Evolutionary conservation across 208 protist species (phyloP).

Genomic region (Angomonas deanei): DNA sequence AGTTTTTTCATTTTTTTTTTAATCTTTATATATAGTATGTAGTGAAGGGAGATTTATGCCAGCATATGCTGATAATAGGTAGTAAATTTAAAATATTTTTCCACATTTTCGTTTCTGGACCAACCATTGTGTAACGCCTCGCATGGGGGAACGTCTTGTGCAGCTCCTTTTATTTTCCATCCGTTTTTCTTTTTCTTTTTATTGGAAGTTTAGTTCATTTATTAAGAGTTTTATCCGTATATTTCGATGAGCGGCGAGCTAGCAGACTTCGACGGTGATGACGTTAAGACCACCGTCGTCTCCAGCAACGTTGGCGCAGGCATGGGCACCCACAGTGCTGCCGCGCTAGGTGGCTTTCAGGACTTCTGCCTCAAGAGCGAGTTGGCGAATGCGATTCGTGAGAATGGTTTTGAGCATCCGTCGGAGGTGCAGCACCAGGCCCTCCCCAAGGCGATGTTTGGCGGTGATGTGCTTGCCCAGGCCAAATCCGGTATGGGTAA

Average conservation of each 20-base stretch:
- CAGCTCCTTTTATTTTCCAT: slow-evolving; percentile 10
- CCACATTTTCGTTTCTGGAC: too few species aligned
- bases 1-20: slow-evolving; percentile 5
- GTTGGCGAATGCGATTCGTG: slow-evolving; percentile 95
- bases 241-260: slow-evolving; percentile 81
- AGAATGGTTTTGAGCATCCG: slow-evolving; percentile 92
- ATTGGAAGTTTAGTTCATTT: too few species aligned
- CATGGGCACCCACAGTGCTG: slow-evolving; percentile 85
- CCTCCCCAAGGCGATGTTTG: slow-evolving; percentile 98
- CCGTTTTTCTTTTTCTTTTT: slow-evolving; percentile 7
- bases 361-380: slow-evolving; percentile 99
- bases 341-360: slow-evolving; percentile 94
- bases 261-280: slow-evolving; percentile 89
- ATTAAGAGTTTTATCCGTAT: too few species aligned
- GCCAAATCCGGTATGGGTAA: slow-evolving; percentile 99
- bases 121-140: too few species aligned
- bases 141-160: too few species aligned
- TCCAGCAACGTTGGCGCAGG: slow-evolving; percentile 66
- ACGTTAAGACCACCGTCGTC: slow-evolving; percentile 69
- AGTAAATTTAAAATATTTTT: too few species aligned
- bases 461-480: slow-evolving; percentile 98
- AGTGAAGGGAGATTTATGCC: slow-evolving; percentile 7
- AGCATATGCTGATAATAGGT: background rate
- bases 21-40: slow-evolving; percentile 3
- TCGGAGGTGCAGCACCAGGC: slow-evolving; percentile 97